Evolutionary conservation across 768 basidiomycete species (phyloP).

Genomic region (Favolaschia claudopus): DNA sequence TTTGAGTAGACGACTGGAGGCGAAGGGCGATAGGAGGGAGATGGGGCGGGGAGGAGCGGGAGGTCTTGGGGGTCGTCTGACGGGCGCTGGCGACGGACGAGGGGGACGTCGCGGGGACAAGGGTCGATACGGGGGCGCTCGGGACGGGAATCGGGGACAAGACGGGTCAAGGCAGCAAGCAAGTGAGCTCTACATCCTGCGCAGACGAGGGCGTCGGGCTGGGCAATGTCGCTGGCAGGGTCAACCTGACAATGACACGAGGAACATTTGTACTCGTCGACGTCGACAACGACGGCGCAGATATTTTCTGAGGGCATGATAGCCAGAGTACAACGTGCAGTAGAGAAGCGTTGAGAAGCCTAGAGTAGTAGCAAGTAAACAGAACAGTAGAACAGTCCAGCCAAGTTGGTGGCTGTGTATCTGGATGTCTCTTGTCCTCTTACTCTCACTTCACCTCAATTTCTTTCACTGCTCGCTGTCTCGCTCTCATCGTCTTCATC

Average conservation of each 20-base stretch:
- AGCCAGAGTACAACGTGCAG: slow-evolving; percentile 16
- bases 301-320: slow-evolving; percentile 63
- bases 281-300: slow-evolving; percentile 32
- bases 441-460: not conserved
- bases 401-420: no score
- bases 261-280: slow-evolving; percentile 49
- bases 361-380: no score
- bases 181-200: slow-evolving; percentile 53
- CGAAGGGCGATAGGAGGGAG: slow-evolving; percentile 24
- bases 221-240: slow-evolving; percentile 34
- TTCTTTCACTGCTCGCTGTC: slow-evolving; percentile 17
- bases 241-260: slow-evolving; percentile 53
- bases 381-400: no score
- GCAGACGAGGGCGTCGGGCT: slow-evolving; percentile 52
- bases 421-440: not conserved
- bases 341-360: no score
- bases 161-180: slow-evolving; percentile 30
- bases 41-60: not conserved
- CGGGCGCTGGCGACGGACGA: not conserved
- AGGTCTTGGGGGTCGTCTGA: not conserved
- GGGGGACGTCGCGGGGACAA: not conserved
- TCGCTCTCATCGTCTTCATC: slow-evolving; percentile 21
- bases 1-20: slow-evolving; percentile 8
- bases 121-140: slow-evolving; percentile 11
- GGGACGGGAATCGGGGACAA: not conserved